phyloP scores from a whole-genome alignment of 208 protist species.

The Trypanosoma melophagium region DNA sequence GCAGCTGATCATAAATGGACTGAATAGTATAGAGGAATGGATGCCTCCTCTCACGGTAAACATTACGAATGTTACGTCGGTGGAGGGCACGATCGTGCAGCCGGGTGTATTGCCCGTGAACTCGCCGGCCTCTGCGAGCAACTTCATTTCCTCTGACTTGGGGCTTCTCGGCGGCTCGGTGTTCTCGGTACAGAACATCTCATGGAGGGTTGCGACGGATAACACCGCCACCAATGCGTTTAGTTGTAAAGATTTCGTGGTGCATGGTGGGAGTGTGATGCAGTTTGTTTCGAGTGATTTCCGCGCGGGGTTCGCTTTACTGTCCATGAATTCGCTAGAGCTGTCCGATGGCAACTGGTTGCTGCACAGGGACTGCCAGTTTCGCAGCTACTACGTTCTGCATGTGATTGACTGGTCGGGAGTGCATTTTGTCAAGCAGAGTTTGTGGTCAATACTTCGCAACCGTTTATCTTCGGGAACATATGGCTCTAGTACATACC shows the following conservation, averaged over 20 bases:
- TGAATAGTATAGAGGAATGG: background rate
- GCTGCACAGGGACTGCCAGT: background rate
- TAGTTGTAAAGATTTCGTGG: background rate
- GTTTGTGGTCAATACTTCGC: background rate
- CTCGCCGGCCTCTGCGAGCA: no score
- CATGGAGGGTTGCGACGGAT: background rate
- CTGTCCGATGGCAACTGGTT: background rate
- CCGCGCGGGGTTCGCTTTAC: background rate
- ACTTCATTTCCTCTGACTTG: no score
- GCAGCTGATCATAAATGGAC: conserved; percentile 8
- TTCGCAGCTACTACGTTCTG: background rate
- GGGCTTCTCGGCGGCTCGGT: background rate
- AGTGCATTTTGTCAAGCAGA: background rate
- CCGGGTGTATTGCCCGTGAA: no score
- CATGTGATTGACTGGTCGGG: background rate
- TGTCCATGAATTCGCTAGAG: background rate
- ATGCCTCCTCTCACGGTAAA: conserved; percentile 3
- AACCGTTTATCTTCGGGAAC: background rate
- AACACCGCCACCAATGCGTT: background rate
- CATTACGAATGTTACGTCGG: conserved; percentile 13
- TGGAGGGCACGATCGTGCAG: conserved; percentile 9
- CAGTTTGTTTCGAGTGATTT: background rate
- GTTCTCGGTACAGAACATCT: background rate
- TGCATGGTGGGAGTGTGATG: background rate
- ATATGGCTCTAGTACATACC: background rate